These are phyloP conservation scores for Coemansia aciculifera DNA, from an alignment of 192 early-diverging fungal genomes.

Conservation along the genomic window DNA sequence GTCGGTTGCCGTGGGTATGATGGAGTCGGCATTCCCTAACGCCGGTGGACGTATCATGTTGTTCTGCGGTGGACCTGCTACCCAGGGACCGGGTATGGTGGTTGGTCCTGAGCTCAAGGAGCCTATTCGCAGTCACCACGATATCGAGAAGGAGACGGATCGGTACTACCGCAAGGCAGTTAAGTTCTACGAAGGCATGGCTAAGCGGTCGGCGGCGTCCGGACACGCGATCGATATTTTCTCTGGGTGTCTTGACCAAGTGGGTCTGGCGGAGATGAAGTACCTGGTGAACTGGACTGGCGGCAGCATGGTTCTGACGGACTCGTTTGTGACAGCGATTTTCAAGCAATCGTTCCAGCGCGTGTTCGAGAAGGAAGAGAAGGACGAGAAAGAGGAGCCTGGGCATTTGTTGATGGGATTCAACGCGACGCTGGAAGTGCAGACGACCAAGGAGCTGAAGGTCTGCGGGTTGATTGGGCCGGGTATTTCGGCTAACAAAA, in stretches of 20 bases:
- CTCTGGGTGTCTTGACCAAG: constrained; percentile 96
- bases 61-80: constrained; percentile 89
- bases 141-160: constrained; percentile 93
- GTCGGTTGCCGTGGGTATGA: constrained; percentile 85
- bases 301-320: constrained; percentile 91
- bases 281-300: constrained; percentile 83
- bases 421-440: constrained; percentile 95
- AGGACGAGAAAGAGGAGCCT: constrained; percentile 37
- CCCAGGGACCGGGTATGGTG: constrained; percentile 95
- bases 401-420: constrained; percentile 94
- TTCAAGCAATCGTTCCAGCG: constrained; percentile 99
- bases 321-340: constrained; percentile 92
- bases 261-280: constrained; percentile 97
- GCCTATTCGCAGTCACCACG: constrained; percentile 95
- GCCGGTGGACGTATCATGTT: constrained; percentile 91
- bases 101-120: constrained; percentile 91
- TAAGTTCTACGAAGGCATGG: constrained; percentile 93
- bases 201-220: constrained; percentile 82
- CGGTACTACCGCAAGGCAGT: constrained; percentile 90
- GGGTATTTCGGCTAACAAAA: constrained; percentile 87
- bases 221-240: constrained; percentile 96
- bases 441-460: constrained; percentile 93
- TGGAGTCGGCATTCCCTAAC: constrained; percentile 92
- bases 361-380: constrained; percentile 84
- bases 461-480: constrained; percentile 98